A percentile compares a stretch with the other conserved stretches of the same genome.
Evolutionary conservation across 2,329 filamentous ascomycete genomes (phyloP).

Genomic region (Dactylellina cionopaga): DNA sequence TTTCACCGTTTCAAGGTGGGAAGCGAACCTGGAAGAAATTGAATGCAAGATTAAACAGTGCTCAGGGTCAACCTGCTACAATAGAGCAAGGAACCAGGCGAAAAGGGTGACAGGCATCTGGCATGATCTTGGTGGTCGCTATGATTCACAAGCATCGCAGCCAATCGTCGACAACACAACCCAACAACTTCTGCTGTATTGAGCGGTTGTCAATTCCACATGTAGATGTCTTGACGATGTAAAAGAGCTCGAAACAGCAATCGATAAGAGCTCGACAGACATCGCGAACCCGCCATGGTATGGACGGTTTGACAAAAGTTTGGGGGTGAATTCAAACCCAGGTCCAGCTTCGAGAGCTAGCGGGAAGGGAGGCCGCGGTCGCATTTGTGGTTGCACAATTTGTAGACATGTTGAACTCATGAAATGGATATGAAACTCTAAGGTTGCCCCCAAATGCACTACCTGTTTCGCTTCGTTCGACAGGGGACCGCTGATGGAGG

Average conservation of each 20-base stretch:
- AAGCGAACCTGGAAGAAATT: slow-evolving; percentile 8
- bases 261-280: slow-evolving; percentile 35
- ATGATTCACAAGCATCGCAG: neutral
- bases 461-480: slow-evolving; percentile 41
- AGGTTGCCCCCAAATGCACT: neutral
- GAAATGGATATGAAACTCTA: neutral
- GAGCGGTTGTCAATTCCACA: neutral
- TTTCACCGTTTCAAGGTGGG: slow-evolving; percentile 36
- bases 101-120: no score
- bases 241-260: slow-evolving; percentile 24
- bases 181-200: neutral
- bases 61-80: no score
- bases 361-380: no score
- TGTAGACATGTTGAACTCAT: no score
- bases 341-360: no score
- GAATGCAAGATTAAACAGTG: neutral
- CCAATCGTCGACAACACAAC: neutral
- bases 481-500: slow-evolving; percentile 4
- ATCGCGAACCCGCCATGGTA: no score
- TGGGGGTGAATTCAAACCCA: no score
- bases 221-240: neutral
- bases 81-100: no score
- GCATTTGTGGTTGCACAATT: no score
- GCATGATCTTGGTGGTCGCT: no score
- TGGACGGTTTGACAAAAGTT: no score